phyloP scores from a whole-genome alignment of 306 rosid species.

The Cucumis cinereus region DNA sequence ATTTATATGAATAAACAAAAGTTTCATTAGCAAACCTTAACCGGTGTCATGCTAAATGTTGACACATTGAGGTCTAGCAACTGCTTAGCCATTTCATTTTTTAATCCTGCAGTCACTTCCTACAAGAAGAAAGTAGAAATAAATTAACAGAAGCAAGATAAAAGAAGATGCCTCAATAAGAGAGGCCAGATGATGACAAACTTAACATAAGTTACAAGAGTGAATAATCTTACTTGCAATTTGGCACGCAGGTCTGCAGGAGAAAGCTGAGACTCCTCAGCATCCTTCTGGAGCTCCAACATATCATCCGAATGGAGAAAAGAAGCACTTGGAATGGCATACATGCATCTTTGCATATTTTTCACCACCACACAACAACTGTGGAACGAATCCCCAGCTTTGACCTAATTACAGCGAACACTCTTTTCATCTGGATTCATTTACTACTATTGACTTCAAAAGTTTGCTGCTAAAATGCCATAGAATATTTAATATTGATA shows the following conservation, averaged over 20 bases:
- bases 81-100: constrained; percentile 57
- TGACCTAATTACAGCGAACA: constrained; percentile 42
- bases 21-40: constrained; percentile 49
- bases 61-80: constrained; percentile 56
- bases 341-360: constrained; percentile 80
- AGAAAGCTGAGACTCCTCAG: constrained; percentile 46
- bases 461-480: too few species aligned
- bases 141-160: not conserved
- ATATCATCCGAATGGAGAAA: constrained; percentile 41
- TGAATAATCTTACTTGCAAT: constrained; percentile 45
- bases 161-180: not conserved
- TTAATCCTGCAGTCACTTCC: constrained; percentile 58
- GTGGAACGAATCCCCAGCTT: constrained; percentile 55
- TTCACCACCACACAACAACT: constrained; percentile 87
- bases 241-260: constrained; percentile 39
- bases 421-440: constrained; percentile 8
- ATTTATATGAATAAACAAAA: constrained; percentile 8
- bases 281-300: constrained; percentile 49
- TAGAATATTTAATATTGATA: not conserved
- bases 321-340: constrained; percentile 59
- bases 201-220: not conserved
- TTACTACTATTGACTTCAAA: not conserved
- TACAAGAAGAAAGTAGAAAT: constrained; percentile 18
- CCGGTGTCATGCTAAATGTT: constrained; percentile 68
- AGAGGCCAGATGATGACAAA: not conserved